Evolutionary conservation across 768 basidiomycete species (phyloP).

Genomic region (Guyanaporus albipodus): DNA sequence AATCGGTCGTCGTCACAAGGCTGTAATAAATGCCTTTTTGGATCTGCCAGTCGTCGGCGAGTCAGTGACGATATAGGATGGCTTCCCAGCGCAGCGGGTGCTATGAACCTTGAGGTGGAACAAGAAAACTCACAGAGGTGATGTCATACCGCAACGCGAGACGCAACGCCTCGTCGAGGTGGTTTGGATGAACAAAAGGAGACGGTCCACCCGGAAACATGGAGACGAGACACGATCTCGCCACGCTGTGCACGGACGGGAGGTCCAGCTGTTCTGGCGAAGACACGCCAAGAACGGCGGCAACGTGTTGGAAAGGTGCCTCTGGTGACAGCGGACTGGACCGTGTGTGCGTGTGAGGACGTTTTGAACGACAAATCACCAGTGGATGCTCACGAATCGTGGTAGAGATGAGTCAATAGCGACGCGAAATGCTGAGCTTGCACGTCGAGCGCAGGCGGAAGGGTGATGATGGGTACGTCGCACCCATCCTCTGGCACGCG

Average conservation of each 20-base stretch:
- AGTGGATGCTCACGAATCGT: constrained; percentile 50
- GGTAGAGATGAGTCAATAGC: constrained; percentile 62
- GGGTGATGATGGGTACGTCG: constrained; percentile 17
- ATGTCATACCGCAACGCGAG: constrained; percentile 49
- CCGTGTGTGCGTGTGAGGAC: constrained; percentile 16
- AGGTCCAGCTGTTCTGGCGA: constrained; percentile 54
- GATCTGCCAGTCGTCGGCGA: constrained; percentile 39
- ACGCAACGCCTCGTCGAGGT: constrained; percentile 50
- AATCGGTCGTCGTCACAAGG: constrained; percentile 55
- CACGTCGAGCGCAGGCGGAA: constrained; percentile 40
- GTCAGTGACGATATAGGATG: background rate
- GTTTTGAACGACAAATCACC: background rate
- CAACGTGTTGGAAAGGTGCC: constrained; percentile 44
- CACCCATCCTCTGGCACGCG: constrained; percentile 1
- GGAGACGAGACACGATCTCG: constrained; percentile 38
- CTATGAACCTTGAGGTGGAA: no score
- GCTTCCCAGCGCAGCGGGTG: background rate
- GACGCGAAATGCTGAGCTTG: constrained; percentile 47
- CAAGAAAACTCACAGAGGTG: constrained; percentile 40
- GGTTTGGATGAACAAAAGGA: constrained; percentile 40
- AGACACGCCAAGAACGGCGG: constrained; percentile 54
- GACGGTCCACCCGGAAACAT: constrained; percentile 49
- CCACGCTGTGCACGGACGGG: constrained; percentile 46
- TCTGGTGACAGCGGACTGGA: constrained; percentile 45
- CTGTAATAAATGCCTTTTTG: constrained; percentile 63